Evolutionary conservation across 2,329 filamentous ascomycete species (phyloP).

Genomic region (Torrubiellomyces zombiae): DNA sequence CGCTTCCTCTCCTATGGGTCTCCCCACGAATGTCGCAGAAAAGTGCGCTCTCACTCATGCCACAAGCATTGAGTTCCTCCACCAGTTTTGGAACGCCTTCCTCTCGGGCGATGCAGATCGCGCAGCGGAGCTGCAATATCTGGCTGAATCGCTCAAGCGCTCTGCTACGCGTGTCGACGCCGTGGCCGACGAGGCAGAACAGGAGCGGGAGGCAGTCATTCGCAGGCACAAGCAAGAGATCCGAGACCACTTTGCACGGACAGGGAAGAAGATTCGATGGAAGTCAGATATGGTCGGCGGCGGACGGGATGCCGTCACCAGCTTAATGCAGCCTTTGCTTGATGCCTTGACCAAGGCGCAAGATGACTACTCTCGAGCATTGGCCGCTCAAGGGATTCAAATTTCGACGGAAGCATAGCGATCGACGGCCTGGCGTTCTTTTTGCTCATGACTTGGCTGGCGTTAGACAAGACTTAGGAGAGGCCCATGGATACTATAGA

Average conservation of each 20-base stretch:
- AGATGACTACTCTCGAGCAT: constrained; percentile 52
- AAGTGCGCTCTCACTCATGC: constrained; percentile 60
- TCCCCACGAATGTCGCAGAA: constrained; percentile 36
- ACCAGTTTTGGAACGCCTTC: constrained; percentile 91
- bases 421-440: neutral
- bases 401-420: constrained; percentile 25
- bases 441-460: too few relatives aligned
- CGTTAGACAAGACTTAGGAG: too few relatives aligned
- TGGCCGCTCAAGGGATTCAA: constrained; percentile 44
- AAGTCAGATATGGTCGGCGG: constrained; percentile 54
- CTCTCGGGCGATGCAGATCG: constrained; percentile 73
- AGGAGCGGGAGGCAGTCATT: constrained; percentile 50
- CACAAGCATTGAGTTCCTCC: constrained; percentile 88
- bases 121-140: constrained; percentile 61
- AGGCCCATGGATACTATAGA: too few relatives aligned
- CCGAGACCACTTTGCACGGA: constrained; percentile 51
- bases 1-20: constrained; percentile 34
- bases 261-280: constrained; percentile 56
- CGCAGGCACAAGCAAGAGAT: constrained; percentile 53
- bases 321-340: constrained; percentile 59
- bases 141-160: constrained; percentile 66
- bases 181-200: constrained; percentile 66
- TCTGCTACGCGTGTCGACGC: constrained; percentile 65
- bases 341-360: constrained; percentile 54
- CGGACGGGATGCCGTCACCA: constrained; percentile 57